phyloP scores from a whole-genome alignment of 768 basidiomycete species.

The Kondoa subrosea region DNA sequence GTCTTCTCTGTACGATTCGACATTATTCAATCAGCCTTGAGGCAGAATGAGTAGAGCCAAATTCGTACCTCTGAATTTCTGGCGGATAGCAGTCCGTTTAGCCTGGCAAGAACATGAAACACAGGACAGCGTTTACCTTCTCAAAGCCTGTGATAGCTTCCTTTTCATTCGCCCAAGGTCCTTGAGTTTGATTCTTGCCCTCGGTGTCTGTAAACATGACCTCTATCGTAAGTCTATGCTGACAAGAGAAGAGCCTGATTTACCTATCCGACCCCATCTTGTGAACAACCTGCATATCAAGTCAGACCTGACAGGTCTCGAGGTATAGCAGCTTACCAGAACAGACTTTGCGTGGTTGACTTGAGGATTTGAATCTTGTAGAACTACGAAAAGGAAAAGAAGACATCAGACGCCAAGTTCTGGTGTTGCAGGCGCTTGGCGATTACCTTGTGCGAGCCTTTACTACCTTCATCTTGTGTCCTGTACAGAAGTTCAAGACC shows the following conservation, averaged over 20 bases:
- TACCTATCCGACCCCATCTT: not conserved
- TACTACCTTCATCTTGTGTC: not conserved
- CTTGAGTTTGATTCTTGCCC: not conserved
- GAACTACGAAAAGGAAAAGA: too few relatives aligned
- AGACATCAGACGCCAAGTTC: not conserved
- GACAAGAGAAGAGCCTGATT: not conserved
- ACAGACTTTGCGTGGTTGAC: not conserved
- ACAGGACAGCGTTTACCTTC: slow-evolving; percentile 1
- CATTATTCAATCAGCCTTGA: too few relatives aligned
- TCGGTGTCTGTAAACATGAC: not conserved
- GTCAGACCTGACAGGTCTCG: not conserved
- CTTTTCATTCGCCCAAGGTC: not conserved
- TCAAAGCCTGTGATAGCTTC: not conserved
- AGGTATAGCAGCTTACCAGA: not conserved
- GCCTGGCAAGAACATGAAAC: too few relatives aligned
- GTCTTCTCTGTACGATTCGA: not conserved
- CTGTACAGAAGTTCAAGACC: not conserved
- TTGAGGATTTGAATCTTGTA: slow-evolving; percentile 3
- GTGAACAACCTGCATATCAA: not conserved
- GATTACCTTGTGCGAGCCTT: not conserved
- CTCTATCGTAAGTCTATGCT: not conserved
- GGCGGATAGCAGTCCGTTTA: not conserved
- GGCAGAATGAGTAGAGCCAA: too few relatives aligned
- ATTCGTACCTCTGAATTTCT: slow-evolving; percentile 8
- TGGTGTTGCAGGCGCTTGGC: not conserved